Conservation (phyloP, 257 asterid species). For the Henckelia pumila region DNA sequence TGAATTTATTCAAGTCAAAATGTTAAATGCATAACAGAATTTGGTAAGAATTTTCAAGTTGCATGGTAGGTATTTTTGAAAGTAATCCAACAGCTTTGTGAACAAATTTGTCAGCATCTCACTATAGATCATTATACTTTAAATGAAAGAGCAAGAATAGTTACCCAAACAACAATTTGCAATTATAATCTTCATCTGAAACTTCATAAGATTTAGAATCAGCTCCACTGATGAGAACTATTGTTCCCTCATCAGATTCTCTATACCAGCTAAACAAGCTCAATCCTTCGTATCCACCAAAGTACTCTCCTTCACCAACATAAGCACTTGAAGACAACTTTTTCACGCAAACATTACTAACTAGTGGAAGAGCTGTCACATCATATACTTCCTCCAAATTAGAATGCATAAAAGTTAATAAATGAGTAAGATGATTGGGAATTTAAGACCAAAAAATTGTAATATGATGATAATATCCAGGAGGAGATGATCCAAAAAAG, state of each 20-base stretch:
- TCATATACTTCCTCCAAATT: constrained; percentile 27
- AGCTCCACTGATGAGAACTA: constrained; percentile 65
- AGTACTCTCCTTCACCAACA: constrained; percentile 82
- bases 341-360: constrained; percentile 55
- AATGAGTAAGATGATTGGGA: neutral
- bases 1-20: no score
- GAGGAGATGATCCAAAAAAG: constrained; percentile 5
- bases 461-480: constrained; percentile 1
- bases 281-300: constrained; percentile 89
- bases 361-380: constrained; percentile 77
- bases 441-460: constrained; percentile 14
- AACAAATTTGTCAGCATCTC: neutral
- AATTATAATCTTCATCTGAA: constrained; percentile 81
- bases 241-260: constrained; percentile 61
- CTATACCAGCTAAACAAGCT: constrained; percentile 93
- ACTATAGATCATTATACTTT: neutral
- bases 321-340: constrained; percentile 62
- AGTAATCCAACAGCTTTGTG: neutral
- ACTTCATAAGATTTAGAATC: constrained; percentile 75
- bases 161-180: constrained; percentile 84
- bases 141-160: constrained; percentile 19
- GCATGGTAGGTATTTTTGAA: neutral
- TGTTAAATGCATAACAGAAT: no score
- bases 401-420: constrained; percentile 16
- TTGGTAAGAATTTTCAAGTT: no score